Evolutionary conservation across 2,329 filamentous ascomycete genomes (phyloP).

Genomic region (Neurospora sp.): DNA sequence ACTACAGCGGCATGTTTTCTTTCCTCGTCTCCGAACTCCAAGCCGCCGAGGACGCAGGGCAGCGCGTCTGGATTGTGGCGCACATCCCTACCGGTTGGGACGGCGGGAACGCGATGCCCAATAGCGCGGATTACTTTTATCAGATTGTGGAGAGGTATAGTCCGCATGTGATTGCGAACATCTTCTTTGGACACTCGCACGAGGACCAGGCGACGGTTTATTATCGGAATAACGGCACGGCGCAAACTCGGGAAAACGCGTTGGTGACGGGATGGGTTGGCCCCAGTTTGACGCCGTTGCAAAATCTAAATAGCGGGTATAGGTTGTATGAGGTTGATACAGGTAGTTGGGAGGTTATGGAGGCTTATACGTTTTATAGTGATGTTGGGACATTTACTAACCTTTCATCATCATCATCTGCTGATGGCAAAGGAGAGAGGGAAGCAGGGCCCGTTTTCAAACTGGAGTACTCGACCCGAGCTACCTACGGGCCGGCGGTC

Average conservation of each 20-base stretch:
- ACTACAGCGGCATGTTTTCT: slow-evolving; percentile 30
- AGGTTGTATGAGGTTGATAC: slow-evolving; percentile 35
- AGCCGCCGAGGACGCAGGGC: slow-evolving; percentile 28
- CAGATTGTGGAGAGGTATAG: slow-evolving; percentile 31
- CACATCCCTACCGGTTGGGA: slow-evolving; percentile 47
- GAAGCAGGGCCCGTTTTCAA: slow-evolving; percentile 26
- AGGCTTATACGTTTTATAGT: slow-evolving; percentile 31
- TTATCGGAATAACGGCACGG: slow-evolving; percentile 37
- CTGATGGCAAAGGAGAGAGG: slow-evolving; percentile 18
- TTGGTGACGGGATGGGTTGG: slow-evolving; percentile 30
- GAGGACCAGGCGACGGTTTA: slow-evolving; percentile 32
- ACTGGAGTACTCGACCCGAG: slow-evolving; percentile 33
- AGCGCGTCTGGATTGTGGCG: slow-evolving; percentile 33
- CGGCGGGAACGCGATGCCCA: slow-evolving; percentile 40
- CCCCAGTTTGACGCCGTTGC: slow-evolving; percentile 37
- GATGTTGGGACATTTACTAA: slow-evolving; percentile 29
- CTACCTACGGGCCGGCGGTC: slow-evolving; percentile 28
- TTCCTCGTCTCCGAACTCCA: slow-evolving; percentile 33
- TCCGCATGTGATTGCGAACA: slow-evolving; percentile 31
- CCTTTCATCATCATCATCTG: slow-evolving; percentile 4
- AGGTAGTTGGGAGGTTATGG: slow-evolving; percentile 30
- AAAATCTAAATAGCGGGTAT: slow-evolving; percentile 33
- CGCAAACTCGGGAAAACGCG: slow-evolving; percentile 29
- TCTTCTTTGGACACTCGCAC: slow-evolving; percentile 34
- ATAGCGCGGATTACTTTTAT: slow-evolving; percentile 31